phyloP scores from a whole-genome alignment of 352 stramenopile genomes.

The Globisporangium sylvaticum region DNA sequence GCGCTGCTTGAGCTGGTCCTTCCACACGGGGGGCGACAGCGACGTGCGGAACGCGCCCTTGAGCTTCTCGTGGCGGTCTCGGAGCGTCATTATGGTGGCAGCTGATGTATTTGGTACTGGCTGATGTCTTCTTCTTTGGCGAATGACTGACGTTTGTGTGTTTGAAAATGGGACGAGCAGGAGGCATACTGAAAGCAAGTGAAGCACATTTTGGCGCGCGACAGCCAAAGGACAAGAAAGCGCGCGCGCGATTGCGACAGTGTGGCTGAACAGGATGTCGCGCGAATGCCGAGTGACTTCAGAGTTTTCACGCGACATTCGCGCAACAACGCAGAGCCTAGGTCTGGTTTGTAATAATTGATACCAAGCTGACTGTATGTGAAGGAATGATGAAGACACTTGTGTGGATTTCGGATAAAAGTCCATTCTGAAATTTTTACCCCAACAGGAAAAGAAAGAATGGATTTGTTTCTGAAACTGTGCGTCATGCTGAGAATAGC shows the following conservation, averaged over 20 bases:
- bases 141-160: background rate
- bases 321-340: background rate
- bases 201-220: constrained; percentile 2
- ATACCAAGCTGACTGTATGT: background rate
- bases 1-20: constrained; percentile 68
- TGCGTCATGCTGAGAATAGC: background rate
- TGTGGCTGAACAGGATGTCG: background rate
- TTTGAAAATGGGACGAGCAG: constrained; percentile 1
- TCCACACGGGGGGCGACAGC: constrained; percentile 67
- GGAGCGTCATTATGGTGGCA: constrained; percentile 11
- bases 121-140: background rate
- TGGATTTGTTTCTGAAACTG: background rate
- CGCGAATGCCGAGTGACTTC: background rate
- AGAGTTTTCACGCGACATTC: background rate
- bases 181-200: constrained; percentile 4
- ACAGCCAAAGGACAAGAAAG: constrained; percentile 1
- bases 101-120: background rate
- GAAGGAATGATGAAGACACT: background rate
- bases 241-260: background rate
- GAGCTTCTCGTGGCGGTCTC: constrained; percentile 15
- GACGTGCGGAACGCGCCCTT: constrained; percentile 32
- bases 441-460: background rate
- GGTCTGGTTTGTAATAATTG: background rate
- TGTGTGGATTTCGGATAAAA: background rate
- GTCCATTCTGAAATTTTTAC: background rate